Conservation (phyloP, 768 basidiomycete species). For the Gelatoporia subvermispora region DNA sequence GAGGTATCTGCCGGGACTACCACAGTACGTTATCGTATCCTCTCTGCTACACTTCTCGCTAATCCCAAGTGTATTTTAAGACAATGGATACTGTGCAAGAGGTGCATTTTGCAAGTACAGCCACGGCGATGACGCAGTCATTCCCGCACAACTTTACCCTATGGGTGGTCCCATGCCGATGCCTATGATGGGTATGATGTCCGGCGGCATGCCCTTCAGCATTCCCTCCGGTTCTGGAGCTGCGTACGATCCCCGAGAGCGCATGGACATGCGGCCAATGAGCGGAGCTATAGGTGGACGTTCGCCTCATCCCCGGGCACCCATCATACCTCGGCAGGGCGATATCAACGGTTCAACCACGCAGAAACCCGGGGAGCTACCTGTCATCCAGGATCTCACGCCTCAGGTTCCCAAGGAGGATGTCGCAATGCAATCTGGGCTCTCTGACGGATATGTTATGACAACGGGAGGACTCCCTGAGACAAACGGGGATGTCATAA, state of each 20-base stretch:
- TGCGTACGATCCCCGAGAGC: conserved; percentile 76
- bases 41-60: conserved; percentile 1
- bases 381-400: conserved; percentile 81
- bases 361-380: conserved; percentile 62
- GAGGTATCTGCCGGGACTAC: conserved; percentile 87
- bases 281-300: conserved; percentile 30
- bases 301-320: conserved; percentile 43
- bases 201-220: conserved; percentile 51
- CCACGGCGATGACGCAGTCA: conserved; percentile 84
- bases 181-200: conserved; percentile 72
- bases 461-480: neutral
- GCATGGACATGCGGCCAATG: conserved; percentile 71
- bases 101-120: conserved; percentile 89
- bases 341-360: conserved; percentile 37
- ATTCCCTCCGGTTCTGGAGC: conserved; percentile 35
- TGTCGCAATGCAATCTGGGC: conserved; percentile 16
- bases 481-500: neutral
- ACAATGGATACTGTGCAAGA: conserved; percentile 86
- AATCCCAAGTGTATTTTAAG: conserved; percentile 34
- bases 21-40: conserved; percentile 63
- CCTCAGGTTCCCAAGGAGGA: conserved; percentile 41
- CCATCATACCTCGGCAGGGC: conserved; percentile 53
- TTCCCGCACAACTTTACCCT: conserved; percentile 65
- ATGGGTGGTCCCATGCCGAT: conserved; percentile 42
- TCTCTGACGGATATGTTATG: no score